Conservation (phyloP, 2,329 filamentous ascomycete species). For the Penicillium sp. region DNA sequence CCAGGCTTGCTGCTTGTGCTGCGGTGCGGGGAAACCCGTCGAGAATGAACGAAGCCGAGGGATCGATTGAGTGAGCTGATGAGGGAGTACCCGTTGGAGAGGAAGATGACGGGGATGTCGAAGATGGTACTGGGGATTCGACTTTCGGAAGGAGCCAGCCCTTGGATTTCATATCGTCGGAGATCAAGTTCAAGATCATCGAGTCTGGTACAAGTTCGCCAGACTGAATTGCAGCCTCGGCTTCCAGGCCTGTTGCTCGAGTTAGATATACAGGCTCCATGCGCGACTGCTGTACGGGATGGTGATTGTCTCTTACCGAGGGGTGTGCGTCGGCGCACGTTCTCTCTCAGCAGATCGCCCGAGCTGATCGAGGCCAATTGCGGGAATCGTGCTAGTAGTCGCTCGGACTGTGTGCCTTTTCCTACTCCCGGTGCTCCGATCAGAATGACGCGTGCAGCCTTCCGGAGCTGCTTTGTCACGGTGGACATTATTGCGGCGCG, state of each 20-base stretch:
- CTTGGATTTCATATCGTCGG: conserved; percentile 77
- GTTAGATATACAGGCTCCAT: conserved; percentile 5
- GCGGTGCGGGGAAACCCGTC: conserved; percentile 94
- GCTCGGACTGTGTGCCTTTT: conserved; percentile 92
- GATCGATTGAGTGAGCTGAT: conserved; percentile 55
- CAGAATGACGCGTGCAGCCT: conserved; percentile 87
- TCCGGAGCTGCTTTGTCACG: conserved; percentile 56
- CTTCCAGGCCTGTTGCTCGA: conserved; percentile 68
- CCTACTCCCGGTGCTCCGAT: conserved; percentile 95
- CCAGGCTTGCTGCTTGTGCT: conserved; percentile 71
- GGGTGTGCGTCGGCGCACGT: conserved; percentile 83
- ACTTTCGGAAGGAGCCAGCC: conserved; percentile 68
- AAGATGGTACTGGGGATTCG: conserved; percentile 7
- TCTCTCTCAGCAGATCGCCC: conserved; percentile 83
- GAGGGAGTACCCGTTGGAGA: conserved; percentile 14
- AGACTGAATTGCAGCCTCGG: conserved; percentile 80
- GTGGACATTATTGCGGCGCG: conserved; percentile 35
- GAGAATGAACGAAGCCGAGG: conserved; percentile 83
- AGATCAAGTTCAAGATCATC: conserved; percentile 87
- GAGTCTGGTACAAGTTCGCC: conserved; percentile 88
- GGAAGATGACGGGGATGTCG: conserved; percentile 4
- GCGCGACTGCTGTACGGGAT: not conserved
- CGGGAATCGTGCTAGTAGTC: conserved; percentile 79
- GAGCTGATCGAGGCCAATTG: conserved; percentile 90
- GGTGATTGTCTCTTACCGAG: conserved; percentile 58